Conservation (phyloP, 2,329 filamentous ascomycete genomes). For the Curvularia hawaiiensis region DNA sequence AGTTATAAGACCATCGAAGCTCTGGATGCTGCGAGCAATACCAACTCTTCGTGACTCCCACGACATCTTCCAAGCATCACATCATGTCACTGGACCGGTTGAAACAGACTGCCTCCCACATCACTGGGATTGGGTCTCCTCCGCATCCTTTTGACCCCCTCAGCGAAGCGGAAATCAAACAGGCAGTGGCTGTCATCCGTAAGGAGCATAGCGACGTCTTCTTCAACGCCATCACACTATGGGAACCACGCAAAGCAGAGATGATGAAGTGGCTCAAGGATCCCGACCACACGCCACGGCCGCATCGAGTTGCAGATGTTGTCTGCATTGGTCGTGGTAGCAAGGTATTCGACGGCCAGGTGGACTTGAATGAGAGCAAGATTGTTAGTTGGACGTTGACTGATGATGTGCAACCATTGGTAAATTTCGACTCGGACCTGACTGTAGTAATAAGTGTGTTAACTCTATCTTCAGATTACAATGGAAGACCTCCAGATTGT, state of each 20-base stretch:
- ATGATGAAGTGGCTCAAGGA: slow-evolving; percentile 80
- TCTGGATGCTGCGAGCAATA: neutral
- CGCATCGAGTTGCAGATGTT: slow-evolving; percentile 76
- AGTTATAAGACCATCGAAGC: slow-evolving; percentile 30
- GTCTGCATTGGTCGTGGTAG: slow-evolving; percentile 81
- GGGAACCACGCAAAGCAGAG: slow-evolving; percentile 83
- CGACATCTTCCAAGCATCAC: slow-evolving; percentile 39
- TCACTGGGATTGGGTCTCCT: slow-evolving; percentile 59
- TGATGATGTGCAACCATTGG: slow-evolving; percentile 80
- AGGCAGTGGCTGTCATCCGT: slow-evolving; percentile 70
- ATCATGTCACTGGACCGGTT: slow-evolving; percentile 67
- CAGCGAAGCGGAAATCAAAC: slow-evolving; percentile 72
- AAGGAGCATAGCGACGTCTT: slow-evolving; percentile 72
- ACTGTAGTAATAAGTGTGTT: neutral
- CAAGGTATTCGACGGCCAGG: slow-evolving; percentile 80
- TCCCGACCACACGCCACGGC: slow-evolving; percentile 64
- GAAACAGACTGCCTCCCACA: slow-evolving; percentile 66
- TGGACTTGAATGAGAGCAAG: slow-evolving; percentile 70
- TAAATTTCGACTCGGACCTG: slow-evolving; percentile 45
- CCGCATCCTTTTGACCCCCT: slow-evolving; percentile 82
- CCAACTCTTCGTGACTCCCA: slow-evolving; percentile 2
- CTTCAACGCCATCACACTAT: slow-evolving; percentile 86
- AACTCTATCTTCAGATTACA: slow-evolving; percentile 65
- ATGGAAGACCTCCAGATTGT: slow-evolving; percentile 88
- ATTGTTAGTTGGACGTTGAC: slow-evolving; percentile 77